Evolutionary conservation across 495 filamentous ascomycete genomes (phyloP), one percentile per base, ranked within the genome.

Genomic region (Trichocladium uniseriatum): DNA sequence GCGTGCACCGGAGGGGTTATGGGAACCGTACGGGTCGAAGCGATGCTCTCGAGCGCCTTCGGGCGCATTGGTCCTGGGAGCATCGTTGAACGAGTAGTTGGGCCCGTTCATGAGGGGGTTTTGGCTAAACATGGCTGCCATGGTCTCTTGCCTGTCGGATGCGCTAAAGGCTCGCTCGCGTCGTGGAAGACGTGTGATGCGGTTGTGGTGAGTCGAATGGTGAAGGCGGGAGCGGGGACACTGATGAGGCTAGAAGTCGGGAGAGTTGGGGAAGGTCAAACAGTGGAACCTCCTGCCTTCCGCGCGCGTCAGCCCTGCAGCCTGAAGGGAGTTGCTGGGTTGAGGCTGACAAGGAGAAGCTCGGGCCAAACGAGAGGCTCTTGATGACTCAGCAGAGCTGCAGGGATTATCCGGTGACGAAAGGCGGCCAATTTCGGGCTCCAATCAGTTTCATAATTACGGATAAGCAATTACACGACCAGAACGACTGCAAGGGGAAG

Each of bases 21-120:
- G 5, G 24, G 28, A 18, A 15, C 45, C 79, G 63, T 79, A 96
- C 92, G 92, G 92, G 67, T 96, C 89, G 71, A 97, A 97, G 56
- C 81, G 78, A 69, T 96, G 91, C 68, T 95, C 62, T 45, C 74
- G 70, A 22, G 73, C 60, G 41, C 70, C 69, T 50, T 75, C 73
- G 32, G 69, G 60, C 6, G 67, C 63, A 27, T 63, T 57, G 32
- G 47, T 51, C 55, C 62, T 68, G 39, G 75, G 74, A 22, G 69
- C 61, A 55, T 78, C 74, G 59, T 66, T 72, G 66, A 78, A 73
- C 43, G 74, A 78, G 61, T 79, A 79, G 66, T 71, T 78, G 55
- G 76, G 76, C 48, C 76, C 76, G 65, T 78, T 78, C 68, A 78
- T 71, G 59, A 77, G 56, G 44, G 76, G 75, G 64, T 79, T 79